A percentile compares a stretch with the other conserved stretches of the same genome.
Conservation (phyloP, 2,329 filamentous ascomycete genomes). For the Aspergillus thermomutatus region DNA sequence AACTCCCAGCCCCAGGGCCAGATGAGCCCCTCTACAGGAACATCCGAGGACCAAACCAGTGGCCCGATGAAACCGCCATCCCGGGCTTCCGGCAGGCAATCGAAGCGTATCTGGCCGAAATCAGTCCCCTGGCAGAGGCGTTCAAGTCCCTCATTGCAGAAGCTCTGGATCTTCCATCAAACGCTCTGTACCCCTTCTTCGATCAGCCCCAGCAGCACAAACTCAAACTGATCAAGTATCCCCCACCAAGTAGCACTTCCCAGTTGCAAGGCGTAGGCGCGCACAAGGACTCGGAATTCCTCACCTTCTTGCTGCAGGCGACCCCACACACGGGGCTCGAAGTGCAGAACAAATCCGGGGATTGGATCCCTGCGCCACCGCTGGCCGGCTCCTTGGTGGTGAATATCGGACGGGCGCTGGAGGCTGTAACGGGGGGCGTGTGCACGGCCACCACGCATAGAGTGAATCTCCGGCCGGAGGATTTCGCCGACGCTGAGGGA, state of each 20-base stretch:
- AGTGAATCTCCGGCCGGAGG: slow-evolving; percentile 26
- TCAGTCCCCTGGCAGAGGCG: slow-evolving; percentile 21
- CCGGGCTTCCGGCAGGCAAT: slow-evolving; percentile 30
- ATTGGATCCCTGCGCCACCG: slow-evolving; percentile 46
- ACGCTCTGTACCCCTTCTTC: slow-evolving; percentile 31
- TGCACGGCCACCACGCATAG: slow-evolving; percentile 37
- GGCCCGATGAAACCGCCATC: slow-evolving; percentile 30
- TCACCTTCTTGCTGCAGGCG: slow-evolving; percentile 49
- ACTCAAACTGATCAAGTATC: slow-evolving; percentile 45
- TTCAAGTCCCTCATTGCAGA: slow-evolving; percentile 33
- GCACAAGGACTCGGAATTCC: slow-evolving; percentile 50
- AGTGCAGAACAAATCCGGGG: slow-evolving; percentile 46
- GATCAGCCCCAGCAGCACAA: slow-evolving; percentile 34
- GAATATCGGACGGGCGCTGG: slow-evolving; percentile 44
- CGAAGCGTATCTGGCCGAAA: slow-evolving; percentile 28
- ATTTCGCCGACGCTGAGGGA: slow-evolving; percentile 25
- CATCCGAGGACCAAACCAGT: slow-evolving; percentile 37
- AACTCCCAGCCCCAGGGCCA: slow-evolving; percentile 32
- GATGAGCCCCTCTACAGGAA: slow-evolving; percentile 35
- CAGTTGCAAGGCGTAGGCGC: slow-evolving; percentile 42
- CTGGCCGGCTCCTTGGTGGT: slow-evolving; percentile 47
- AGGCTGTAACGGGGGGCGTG: slow-evolving; percentile 34
- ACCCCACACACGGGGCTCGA: slow-evolving; percentile 44
- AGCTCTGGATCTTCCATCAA: slow-evolving; percentile 27
- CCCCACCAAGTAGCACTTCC: slow-evolving; percentile 25